Conservation (phyloP, 331 rosid species). For the Malus hybrid region DNA sequence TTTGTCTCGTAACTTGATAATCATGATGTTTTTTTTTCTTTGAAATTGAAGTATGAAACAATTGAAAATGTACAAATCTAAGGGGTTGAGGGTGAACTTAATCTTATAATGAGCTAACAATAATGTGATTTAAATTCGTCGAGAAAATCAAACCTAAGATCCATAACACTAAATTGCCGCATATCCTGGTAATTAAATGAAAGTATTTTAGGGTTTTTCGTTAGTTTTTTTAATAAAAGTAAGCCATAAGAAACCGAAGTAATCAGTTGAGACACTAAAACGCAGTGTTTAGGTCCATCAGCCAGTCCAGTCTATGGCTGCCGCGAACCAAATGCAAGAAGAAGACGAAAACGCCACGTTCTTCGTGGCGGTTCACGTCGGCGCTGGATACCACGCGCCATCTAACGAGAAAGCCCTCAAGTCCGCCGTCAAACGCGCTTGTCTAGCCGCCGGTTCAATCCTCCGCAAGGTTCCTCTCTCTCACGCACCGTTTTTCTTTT, state of each 20-base stretch:
- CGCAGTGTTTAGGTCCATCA: background rate
- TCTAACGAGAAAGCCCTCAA: conserved; percentile 71
- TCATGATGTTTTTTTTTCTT: no score
- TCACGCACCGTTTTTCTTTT: background rate
- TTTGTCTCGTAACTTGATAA: no score
- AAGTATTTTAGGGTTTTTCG: no score
- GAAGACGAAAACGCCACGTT: conserved; percentile 31
- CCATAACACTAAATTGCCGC: no score
- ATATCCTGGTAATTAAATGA: no score
- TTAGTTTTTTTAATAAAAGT: no score
- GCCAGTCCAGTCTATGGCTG: conserved; percentile 4
- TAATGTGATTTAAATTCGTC: accelerated
- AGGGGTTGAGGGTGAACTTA: accelerated
- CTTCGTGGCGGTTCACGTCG: conserved; percentile 91
- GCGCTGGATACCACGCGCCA: conserved; percentile 81
- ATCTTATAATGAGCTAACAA: accelerated
- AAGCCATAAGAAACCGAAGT: no score
- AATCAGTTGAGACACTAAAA: no score
- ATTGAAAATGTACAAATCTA: no score
- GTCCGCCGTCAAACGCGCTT: conserved; percentile 89
- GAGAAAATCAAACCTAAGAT: no score
- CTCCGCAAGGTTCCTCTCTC: conserved; percentile 38
- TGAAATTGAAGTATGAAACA: no score
- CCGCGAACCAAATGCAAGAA: background rate
- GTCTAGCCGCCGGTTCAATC: conserved; percentile 64